These are phyloP conservation scores for Zanthoxylum bungeanum DNA, from an alignment of 345 rosid genomes.

Conservation along the genomic window DNA sequence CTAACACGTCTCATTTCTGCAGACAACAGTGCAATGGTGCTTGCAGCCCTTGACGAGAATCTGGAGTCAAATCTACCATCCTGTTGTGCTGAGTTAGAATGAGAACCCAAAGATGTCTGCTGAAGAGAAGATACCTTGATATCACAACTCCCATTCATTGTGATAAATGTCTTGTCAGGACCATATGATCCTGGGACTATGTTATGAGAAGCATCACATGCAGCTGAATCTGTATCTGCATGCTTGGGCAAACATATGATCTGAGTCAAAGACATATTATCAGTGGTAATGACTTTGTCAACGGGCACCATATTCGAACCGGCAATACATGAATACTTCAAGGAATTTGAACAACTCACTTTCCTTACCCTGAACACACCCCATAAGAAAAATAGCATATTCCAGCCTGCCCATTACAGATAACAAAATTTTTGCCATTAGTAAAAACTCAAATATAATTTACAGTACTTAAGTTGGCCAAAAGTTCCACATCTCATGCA, in stretches of 20 bases:
- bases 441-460: not conserved
- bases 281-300: constrained; percentile 30
- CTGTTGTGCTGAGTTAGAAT: constrained; percentile 20
- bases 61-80: constrained; percentile 24
- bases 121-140: constrained; percentile 28
- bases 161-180: constrained; percentile 19
- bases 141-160: constrained; percentile 27
- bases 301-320: constrained; percentile 24
- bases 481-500: not conserved
- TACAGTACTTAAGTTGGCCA: not conserved
- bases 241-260: constrained; percentile 33
- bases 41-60: constrained; percentile 13
- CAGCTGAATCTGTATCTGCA: constrained; percentile 31
- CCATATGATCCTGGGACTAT: constrained; percentile 13
- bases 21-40: constrained; percentile 16
- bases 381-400: constrained; percentile 84
- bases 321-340: constrained; percentile 28
- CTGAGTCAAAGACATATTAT: constrained; percentile 20
- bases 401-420: constrained; percentile 70
- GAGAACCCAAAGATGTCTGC: constrained; percentile 18
- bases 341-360: constrained; percentile 34
- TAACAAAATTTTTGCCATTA: constrained; percentile 10
- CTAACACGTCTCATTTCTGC: constrained; percentile 33
- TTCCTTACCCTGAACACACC: constrained; percentile 82
- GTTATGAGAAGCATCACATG: constrained; percentile 26